Conservation (phyloP, 345 rosid genomes). For the Trapa bicornis region DNA sequence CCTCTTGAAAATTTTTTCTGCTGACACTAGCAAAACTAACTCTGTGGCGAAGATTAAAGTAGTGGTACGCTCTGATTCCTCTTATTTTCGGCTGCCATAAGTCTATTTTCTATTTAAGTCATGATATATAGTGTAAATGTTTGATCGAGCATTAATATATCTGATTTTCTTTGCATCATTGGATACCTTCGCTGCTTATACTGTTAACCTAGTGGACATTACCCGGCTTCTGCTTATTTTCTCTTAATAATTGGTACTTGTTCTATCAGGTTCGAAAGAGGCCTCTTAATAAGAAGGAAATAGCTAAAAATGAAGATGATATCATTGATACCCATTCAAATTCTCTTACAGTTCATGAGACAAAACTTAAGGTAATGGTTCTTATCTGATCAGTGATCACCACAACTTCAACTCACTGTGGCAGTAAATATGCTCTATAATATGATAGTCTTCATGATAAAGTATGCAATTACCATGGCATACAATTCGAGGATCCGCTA, state of each 20-base stretch:
- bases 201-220: neutral
- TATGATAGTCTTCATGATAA: neutral
- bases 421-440: neutral
- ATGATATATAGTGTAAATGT: neutral
- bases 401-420: neutral
- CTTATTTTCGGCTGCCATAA: neutral
- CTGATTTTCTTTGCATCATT: neutral
- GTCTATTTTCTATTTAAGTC: neutral
- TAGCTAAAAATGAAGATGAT: conserved; percentile 88
- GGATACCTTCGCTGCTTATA: neutral
- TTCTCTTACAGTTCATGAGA: conserved; percentile 76
- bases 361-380: conserved; percentile 74
- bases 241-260: neutral
- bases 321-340: conserved; percentile 69
- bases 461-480: neutral
- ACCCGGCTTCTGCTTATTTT: neutral
- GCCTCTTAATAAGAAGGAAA: conserved; percentile 91
- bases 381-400: neutral
- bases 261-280: conserved; percentile 81
- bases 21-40: conserved; percentile 68
- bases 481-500: neutral
- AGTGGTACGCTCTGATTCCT: conserved; percentile 47
- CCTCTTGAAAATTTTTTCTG: conserved; percentile 58
- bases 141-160: neutral
- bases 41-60: conserved; percentile 99